Base-by-base conservation (phyloP, 2,329 filamentous ascomycete species). In the Thelonectria olida region DNA sequence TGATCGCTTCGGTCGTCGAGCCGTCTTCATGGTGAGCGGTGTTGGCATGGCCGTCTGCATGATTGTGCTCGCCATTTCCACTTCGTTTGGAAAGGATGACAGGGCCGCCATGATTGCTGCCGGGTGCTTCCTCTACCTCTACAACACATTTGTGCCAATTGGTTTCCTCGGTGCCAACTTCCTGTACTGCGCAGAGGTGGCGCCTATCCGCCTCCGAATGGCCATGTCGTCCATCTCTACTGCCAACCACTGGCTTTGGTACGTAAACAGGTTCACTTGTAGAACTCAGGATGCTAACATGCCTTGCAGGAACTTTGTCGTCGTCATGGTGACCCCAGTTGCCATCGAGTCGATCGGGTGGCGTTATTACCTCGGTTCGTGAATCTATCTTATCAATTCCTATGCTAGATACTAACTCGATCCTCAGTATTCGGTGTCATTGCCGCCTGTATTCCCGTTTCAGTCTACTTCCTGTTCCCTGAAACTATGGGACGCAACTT, bases 71-170 rank as follows among this genome's bases (percentile, higher is more conserved):
- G 65, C 67, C 12, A 63, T 68, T 36, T 58, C 63, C 20, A 68
- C 66, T 2, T 66, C 65, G 3, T 61, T 65, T 20, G 41, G 41
- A 20, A 25, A 13, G 19, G 58, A 54, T 4, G 65, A 67, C 54
- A 61, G 49, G 23, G 25, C 61, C 4, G 64, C 67, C 27, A 58
- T 65, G 51, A 60, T 66, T 58, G 63, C 63, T 27, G 67, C 65
- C 20, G 65, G 58, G 45, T 45, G 72, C 67, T 88, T 88, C 61
- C 76, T 91, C 17, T 91, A 90, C 78, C 81, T 87, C 5, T 91
- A 89, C 75, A 90, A 90, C 71, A 85, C 86, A 5, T 87, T 86
- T 65, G 90, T 90, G 67, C 88, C 87, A 17, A 86, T 87, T 0
- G 87, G 85, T 5, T 88, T 85, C 81, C 74, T 89, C 4, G 86